Evolutionary conservation across 108 stramenopile species (phyloP), one percentile per base, ranked within the genome.

Genomic region (Mayamaea pseudoterrestris): DNA sequence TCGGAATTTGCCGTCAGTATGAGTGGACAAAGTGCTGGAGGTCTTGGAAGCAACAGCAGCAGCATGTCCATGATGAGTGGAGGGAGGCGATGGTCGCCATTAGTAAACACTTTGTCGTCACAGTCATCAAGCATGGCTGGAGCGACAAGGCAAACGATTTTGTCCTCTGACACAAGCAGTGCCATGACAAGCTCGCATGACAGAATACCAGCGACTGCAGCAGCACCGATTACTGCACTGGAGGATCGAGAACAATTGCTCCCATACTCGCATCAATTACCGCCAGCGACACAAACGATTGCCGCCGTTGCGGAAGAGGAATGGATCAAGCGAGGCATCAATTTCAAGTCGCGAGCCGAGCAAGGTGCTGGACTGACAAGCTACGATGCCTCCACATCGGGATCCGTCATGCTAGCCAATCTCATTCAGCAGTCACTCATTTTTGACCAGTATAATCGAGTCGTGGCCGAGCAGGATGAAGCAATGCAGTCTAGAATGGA

Each of bases 291-390:
- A 20, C 71, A 67, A 55, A 57, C 73, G n/a, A 68, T 80, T 7
- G 74, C 65, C 12, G 78, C 78, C 7, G 74, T 80, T 17, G 78
- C 78, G 30, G 83, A 90, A 57, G 83, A 84, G 31, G 83, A 90
- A 72, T 85, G 83, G 83, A 75, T 68, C 25, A 80, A 73, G 34
- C 69, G 65, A 58, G 88, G 88, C 1, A 90, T 90, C 46, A 80
- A 74, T 26, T 90, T 79, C 58, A 61, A 41, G 29, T 74, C 80
- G 1, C 43, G 69, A 30, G 88, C 83, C 9, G 88, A 90, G 68
- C 66, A 60, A 41, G 73, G 78, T 23, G 20, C 14, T 9, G 52
- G 26, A 25, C 22, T 30, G 32, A 39, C 18, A 5, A 3, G 8
- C 16, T 11, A 5, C 18, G 40, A 50, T 30, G 27, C 21, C 42